phyloP scores from a whole-genome alignment of 1,284 basidiomycete species.

The Volvariella surrecta region DNA sequence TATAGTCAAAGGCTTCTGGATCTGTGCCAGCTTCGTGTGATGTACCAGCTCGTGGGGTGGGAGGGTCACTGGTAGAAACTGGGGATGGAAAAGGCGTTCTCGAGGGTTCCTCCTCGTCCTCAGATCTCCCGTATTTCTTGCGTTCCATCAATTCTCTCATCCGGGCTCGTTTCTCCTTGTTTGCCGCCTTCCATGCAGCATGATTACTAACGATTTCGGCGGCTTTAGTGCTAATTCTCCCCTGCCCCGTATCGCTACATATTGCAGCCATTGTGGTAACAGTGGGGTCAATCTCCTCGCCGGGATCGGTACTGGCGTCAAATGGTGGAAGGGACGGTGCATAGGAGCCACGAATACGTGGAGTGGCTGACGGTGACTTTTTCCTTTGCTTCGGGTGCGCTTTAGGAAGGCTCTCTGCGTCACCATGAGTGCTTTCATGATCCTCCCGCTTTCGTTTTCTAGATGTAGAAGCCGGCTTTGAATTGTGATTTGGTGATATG shows the following conservation, averaged over 20 bases:
- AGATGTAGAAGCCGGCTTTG: too few relatives aligned
- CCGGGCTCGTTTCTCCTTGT: conserved; percentile 51
- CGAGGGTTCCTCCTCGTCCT: conserved; percentile 13
- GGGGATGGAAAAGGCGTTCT: conserved; percentile 12
- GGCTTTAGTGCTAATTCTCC: conserved; percentile 66
- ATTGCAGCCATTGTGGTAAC: conserved; percentile 68
- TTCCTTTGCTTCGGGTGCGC: conserved; percentile 11
- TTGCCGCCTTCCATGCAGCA: conserved; percentile 55
- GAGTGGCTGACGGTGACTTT: conserved; percentile 11
- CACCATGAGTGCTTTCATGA: conserved; percentile 7
- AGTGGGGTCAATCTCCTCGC: conserved; percentile 71
- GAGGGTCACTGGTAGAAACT: conserved; percentile 4
- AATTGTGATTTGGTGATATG: too few relatives aligned
- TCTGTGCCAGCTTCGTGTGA: conserved; percentile 30
- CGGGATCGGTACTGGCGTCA: conserved; percentile 51
- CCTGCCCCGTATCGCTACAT: conserved; percentile 65
- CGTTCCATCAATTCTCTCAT: conserved; percentile 57
- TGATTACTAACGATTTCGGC: conserved; percentile 61
- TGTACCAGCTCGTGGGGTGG: conserved; percentile 22
- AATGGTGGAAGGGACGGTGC: conserved; percentile 42
- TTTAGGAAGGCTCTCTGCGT: conserved; percentile 10
- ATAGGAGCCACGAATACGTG: conserved; percentile 19
- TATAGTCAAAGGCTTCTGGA: conserved; percentile 47
- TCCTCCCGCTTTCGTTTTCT: neutral
- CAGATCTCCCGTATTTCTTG: conserved; percentile 57